Percentiles rank a stretch among this genome's conserved stretches.
These are phyloP conservation scores for Ostreobium quekettii DNA, from an alignment of 139 green algal species.

Conservation along the genomic window DNA sequence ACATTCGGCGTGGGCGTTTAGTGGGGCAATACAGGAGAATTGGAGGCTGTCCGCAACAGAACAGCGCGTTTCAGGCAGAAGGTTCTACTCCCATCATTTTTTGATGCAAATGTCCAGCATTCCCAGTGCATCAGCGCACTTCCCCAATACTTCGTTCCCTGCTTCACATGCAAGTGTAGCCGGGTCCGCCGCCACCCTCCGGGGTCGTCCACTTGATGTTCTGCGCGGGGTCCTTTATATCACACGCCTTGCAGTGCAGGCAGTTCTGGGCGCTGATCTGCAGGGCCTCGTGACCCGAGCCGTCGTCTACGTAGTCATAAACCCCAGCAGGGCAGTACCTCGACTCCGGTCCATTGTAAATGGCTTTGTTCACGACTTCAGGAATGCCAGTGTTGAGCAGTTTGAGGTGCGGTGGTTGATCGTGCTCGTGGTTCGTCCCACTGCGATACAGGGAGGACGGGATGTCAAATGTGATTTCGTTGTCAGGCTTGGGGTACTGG, in stretches of 20 bases:
- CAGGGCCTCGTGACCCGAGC: conserved; percentile 32
- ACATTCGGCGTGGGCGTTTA: too few species aligned
- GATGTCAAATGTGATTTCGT: conserved; percentile 80
- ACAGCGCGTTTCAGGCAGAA: too few species aligned
- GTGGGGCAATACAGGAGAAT: too few species aligned
- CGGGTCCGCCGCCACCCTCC: conserved; percentile 81
- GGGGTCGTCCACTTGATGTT: conserved; percentile 91
- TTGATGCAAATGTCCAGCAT: too few species aligned
- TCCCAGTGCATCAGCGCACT: too few species aligned
- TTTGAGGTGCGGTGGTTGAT: conserved; percentile 83
- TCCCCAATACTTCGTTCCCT: too few species aligned
- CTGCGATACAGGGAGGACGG: conserved; percentile 70
- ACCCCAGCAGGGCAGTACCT: conserved; percentile 59
- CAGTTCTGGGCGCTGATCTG: conserved; percentile 96
- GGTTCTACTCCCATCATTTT: too few species aligned
- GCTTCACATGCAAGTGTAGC: conserved; percentile 68
- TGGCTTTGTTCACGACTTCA: background rate
- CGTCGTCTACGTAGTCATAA: conserved; percentile 75
- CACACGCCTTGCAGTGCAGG: conserved; percentile 94
- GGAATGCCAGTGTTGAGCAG: conserved; percentile 55
- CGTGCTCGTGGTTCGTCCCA: conserved; percentile 90
- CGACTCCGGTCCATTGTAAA: conserved; percentile 11
- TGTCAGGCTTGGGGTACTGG: conserved; percentile 77
- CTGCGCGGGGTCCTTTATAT: conserved; percentile 84
- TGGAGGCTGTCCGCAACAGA: too few species aligned